Conservation (phyloP, 2,329 filamentous ascomycete species). For the Ceratocystis harringtonii region DNA sequence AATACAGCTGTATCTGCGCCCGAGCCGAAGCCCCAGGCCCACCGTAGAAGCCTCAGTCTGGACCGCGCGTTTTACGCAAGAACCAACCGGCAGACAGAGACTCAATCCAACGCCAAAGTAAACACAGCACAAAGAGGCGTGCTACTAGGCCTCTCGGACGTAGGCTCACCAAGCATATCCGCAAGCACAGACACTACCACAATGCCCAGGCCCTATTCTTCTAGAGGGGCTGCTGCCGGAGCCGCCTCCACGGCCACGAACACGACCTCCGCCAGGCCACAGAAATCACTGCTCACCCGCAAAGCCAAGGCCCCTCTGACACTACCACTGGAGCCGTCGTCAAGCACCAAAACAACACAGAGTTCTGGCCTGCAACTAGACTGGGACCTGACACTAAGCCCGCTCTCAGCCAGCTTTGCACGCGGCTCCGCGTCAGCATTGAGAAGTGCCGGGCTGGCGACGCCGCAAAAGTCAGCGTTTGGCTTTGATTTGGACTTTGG, state of each 20-base stretch:
- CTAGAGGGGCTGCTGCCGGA: not conserved
- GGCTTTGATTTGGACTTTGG: slow-evolving; percentile 5
- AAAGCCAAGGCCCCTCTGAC: slow-evolving; percentile 10
- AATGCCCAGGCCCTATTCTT: not conserved
- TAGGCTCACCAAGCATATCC: too few species aligned
- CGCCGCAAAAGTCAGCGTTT: slow-evolving; percentile 8
- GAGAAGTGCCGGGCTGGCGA: slow-evolving; percentile 7
- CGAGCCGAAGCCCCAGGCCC: not conserved
- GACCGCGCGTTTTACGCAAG: not conserved
- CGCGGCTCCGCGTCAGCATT: slow-evolving; percentile 8
- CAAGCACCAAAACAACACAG: not conserved
- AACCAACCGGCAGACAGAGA: not conserved
- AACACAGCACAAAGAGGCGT: not conserved
- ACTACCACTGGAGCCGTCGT: not conserved
- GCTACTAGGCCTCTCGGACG: not conserved
- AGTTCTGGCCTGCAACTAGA: slow-evolving; percentile 11
- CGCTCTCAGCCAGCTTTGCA: slow-evolving; percentile 14
- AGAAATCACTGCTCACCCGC: not conserved
- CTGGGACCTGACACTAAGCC: slow-evolving; percentile 16
- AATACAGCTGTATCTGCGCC: not conserved
- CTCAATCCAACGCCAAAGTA: not conserved
- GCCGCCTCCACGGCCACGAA: not conserved
- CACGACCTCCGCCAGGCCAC: not conserved
- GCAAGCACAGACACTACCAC: not conserved
- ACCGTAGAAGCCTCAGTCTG: not conserved